A percentile compares a stretch with the other conserved stretches of the same genome.
These are phyloP conservation scores for Leucoagaricus sp. DNA, from an alignment of 1,284 basidiomycete genomes.

Conservation along the genomic window DNA sequence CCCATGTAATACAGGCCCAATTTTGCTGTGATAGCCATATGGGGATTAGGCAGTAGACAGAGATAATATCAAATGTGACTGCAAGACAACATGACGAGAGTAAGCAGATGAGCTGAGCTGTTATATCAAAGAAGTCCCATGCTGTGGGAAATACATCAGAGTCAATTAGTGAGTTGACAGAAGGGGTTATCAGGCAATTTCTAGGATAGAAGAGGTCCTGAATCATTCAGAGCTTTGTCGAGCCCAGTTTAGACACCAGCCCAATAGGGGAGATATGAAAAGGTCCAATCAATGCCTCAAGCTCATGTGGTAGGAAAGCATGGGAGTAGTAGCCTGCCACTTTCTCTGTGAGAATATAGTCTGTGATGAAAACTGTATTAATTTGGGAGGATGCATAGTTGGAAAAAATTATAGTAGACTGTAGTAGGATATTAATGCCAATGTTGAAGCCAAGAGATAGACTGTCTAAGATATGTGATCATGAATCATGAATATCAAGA, in stretches of 20 bases:
- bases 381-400: slow-evolving; percentile 16
- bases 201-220: slow-evolving; percentile 4
- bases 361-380: not conserved
- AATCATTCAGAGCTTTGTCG: not conserved
- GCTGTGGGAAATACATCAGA: slow-evolving; percentile 22
- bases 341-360: not conserved
- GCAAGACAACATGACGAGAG: slow-evolving; percentile 16
- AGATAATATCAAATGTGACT: slow-evolving; percentile 38
- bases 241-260: not conserved
- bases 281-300: not conserved
- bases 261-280: slow-evolving; percentile 2
- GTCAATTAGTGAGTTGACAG: no score
- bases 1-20: slow-evolving; percentile 30
- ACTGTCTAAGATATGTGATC: not conserved
- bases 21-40: slow-evolving; percentile 34
- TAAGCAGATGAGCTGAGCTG: slow-evolving; percentile 21
- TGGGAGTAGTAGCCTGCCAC: not conserved
- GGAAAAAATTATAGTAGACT: slow-evolving; percentile 6
- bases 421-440: slow-evolving; percentile 1
- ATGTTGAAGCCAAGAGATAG: slow-evolving; percentile 19
- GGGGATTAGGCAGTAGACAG: slow-evolving; percentile 38
- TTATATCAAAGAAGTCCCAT: slow-evolving; percentile 22
- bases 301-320: not conserved
- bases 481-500: not conserved
- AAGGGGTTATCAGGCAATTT: slow-evolving; percentile 1